Conservation (phyloP, 208 protist genomes). For the Angomonas deanei region DNA sequence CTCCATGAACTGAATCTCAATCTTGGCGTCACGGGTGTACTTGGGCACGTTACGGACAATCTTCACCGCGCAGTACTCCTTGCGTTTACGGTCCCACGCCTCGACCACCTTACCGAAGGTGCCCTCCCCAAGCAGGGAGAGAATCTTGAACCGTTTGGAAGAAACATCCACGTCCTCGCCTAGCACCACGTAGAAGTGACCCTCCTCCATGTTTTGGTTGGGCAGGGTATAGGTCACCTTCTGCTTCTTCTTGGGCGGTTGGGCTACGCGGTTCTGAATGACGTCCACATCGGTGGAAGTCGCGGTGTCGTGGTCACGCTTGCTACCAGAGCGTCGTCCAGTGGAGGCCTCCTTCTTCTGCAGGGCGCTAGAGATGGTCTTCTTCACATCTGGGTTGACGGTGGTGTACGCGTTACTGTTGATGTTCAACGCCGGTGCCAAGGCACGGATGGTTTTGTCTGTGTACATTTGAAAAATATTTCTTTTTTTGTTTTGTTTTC, state of each 20-base stretch:
- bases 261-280: constrained; percentile 11
- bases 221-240: constrained; percentile 82
- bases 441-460: not conserved
- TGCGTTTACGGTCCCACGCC: constrained; percentile 82
- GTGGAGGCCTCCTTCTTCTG: constrained; percentile 13
- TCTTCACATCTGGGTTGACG: not conserved
- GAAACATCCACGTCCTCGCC: constrained; percentile 87
- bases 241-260: constrained; percentile 54
- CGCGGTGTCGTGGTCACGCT: constrained; percentile 63
- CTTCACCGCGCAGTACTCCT: constrained; percentile 86
- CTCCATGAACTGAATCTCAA: constrained; percentile 87
- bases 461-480: not conserved
- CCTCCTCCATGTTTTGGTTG: constrained; percentile 84
- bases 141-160: constrained; percentile 84
- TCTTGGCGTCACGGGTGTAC: constrained; percentile 84
- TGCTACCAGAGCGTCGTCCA: constrained; percentile 64
- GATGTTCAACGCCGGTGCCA: not conserved
- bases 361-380: constrained; percentile 16
- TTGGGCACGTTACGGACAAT: constrained; percentile 80
- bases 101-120: constrained; percentile 89
- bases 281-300: constrained; percentile 41
- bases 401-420: not conserved
- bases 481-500: constrained; percentile 10
- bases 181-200: constrained; percentile 88
- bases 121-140: constrained; percentile 83